A percentile compares a stretch with the other conserved stretches of the same genome.
These are phyloP conservation scores for Hypoxylon rickii DNA, from an alignment of 495 filamentous ascomycete species.

Conservation along the genomic window DNA sequence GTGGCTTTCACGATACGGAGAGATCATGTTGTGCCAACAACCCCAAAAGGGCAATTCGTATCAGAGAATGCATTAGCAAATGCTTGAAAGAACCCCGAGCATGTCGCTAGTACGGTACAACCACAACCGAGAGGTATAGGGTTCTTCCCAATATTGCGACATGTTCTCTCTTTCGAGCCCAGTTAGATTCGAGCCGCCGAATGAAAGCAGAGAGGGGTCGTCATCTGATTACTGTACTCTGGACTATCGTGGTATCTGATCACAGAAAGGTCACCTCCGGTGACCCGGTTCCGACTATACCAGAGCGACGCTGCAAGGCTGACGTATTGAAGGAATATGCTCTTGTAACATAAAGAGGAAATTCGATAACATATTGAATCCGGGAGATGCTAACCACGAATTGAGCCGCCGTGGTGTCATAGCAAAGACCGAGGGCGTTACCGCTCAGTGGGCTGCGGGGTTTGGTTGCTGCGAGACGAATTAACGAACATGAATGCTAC, in stretches of 20 bases:
- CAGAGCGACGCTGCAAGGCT: slow-evolving; percentile 18
- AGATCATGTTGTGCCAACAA: neutral
- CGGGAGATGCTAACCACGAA: slow-evolving; percentile 3
- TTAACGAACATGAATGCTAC: no score
- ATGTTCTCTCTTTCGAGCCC: slow-evolving; percentile 17
- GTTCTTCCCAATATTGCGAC: slow-evolving; percentile 27
- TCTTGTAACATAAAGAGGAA: neutral
- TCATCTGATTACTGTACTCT: slow-evolving; percentile 36
- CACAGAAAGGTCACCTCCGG: slow-evolving; percentile 16
- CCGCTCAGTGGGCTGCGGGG: neutral
- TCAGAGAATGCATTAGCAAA: no score
- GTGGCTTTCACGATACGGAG: neutral
- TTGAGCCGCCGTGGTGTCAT: neutral
- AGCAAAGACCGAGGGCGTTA: neutral
- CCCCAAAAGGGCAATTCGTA: neutral
- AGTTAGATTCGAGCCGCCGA: slow-evolving; percentile 8
- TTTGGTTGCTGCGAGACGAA: no score
- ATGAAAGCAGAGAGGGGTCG: slow-evolving; percentile 24
- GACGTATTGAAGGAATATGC: neutral
- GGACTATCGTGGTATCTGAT: slow-evolving; percentile 21
- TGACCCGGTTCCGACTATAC: slow-evolving; percentile 24
- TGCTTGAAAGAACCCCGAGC: no score
- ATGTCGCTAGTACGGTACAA: slow-evolving; percentile 19
- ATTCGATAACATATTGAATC: neutral
- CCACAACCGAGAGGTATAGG: slow-evolving; percentile 13